Percentiles rank a stretch among this genome's conserved stretches.
phyloP scores from a whole-genome alignment of 495 filamentous ascomycete species.

The Pseudotulostoma volvatum region DNA sequence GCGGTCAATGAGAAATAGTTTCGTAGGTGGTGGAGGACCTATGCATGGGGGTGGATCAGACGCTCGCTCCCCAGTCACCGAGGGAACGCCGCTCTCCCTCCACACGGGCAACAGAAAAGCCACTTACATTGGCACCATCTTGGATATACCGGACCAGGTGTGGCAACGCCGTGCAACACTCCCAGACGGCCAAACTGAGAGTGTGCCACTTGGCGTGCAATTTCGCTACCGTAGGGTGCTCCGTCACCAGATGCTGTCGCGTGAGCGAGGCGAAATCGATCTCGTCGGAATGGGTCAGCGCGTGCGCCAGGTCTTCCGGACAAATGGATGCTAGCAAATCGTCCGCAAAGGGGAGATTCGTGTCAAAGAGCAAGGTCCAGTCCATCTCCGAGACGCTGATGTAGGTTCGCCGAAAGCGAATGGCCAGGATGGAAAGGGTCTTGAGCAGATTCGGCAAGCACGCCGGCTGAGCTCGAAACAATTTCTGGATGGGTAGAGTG shows the following conservation, averaged over 20 bases:
- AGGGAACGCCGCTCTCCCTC: background rate
- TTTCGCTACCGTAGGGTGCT: conserved; percentile 7
- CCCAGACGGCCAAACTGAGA: conserved; percentile 22
- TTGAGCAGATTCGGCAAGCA: conserved; percentile 21
- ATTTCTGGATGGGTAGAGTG: conserved; percentile 20
- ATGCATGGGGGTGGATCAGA: background rate
- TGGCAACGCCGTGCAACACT: conserved; percentile 26
- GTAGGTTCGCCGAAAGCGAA: conserved; percentile 23
- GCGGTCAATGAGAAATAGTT: conserved; percentile 13
- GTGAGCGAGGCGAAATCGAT: conserved; percentile 15
- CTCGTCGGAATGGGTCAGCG: conserved; percentile 15
- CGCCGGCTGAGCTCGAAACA: conserved; percentile 19
- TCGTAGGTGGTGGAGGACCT: conserved; percentile 12
- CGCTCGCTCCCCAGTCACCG: background rate
- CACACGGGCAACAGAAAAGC: background rate
- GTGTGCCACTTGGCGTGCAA: conserved; percentile 16
- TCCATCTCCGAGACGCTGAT: conserved; percentile 19
- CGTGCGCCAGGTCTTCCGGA: conserved; percentile 17
- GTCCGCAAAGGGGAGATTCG: conserved; percentile 19
- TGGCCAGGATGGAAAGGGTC: conserved; percentile 17
- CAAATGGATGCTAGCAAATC: conserved; percentile 17
- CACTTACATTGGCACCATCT: conserved; percentile 21
- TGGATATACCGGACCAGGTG: conserved; percentile 17
- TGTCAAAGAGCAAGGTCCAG: conserved; percentile 19
- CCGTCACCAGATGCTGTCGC: conserved; percentile 9